Conservation (phyloP, 768 basidiomycete species). For the Auriscalpium microsporum region DNA sequence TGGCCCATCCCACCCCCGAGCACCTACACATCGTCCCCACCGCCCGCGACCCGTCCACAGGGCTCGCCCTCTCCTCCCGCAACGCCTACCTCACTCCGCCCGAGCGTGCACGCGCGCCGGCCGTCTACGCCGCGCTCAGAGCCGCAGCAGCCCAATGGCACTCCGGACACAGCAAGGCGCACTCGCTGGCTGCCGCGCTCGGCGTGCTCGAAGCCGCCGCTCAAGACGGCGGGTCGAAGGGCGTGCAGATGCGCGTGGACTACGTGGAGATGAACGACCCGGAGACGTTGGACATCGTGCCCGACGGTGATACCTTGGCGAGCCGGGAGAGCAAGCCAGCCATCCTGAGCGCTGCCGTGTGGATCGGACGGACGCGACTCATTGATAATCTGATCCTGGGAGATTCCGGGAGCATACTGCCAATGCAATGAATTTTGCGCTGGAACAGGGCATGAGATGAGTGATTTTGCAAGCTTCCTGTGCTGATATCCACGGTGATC, state of each 20-base stretch:
- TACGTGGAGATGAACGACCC: constrained; percentile 88
- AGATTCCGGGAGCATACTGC: constrained; percentile 30
- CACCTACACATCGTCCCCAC: constrained; percentile 87
- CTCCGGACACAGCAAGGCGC: constrained; percentile 38
- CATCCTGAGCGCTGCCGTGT: constrained; percentile 80
- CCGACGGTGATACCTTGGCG: constrained; percentile 16
- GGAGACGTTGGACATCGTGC: constrained; percentile 60
- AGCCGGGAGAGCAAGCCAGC: constrained; percentile 31
- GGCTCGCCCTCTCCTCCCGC: constrained; percentile 83
- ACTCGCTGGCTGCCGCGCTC: constrained; percentile 38
- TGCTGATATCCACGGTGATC: too few relatives aligned
- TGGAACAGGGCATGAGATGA: too few relatives aligned
- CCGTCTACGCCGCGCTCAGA: constrained; percentile 60
- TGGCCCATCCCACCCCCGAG: constrained; percentile 64
- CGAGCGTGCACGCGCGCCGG: constrained; percentile 52
- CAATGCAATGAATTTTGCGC: not conserved
- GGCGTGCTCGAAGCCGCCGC: constrained; percentile 30
- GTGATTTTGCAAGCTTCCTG: too few relatives aligned
- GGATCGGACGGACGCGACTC: constrained; percentile 78
- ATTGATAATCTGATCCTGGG: constrained; percentile 90
- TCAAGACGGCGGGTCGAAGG: constrained; percentile 17
- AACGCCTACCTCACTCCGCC: constrained; percentile 69
- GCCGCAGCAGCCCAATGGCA: constrained; percentile 51
- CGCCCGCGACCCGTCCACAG: constrained; percentile 51
- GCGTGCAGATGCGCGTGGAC: constrained; percentile 58